phyloP scores from a whole-genome alignment of 441 rosid species.

The Populus hybrid region DNA sequence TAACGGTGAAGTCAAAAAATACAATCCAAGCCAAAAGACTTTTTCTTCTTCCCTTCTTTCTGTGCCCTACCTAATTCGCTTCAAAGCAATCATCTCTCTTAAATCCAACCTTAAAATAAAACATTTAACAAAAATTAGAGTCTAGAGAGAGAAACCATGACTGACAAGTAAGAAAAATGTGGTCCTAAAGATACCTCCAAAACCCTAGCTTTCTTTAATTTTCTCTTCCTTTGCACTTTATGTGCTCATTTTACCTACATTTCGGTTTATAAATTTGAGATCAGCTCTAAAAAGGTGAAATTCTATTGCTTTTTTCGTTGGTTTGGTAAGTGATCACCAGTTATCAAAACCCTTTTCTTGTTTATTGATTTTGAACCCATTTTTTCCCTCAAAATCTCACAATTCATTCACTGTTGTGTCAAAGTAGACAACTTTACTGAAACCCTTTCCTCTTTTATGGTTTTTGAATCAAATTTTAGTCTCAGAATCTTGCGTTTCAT shows the following conservation, averaged over 20 bases:
- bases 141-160: neutral
- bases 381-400: neutral
- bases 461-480: neutral
- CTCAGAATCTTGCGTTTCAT: slow-evolving; percentile 1
- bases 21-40: neutral
- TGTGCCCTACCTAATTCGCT: slow-evolving; percentile 7
- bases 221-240: neutral
- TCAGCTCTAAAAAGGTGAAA: slow-evolving; percentile 27
- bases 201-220: slow-evolving; percentile 15
- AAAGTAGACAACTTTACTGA: neutral
- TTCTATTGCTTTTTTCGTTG: slow-evolving; percentile 15
- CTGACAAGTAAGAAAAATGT: slow-evolving; percentile 24
- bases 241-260: slow-evolving; percentile 19
- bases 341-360: neutral
- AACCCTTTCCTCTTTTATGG: neutral
- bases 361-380: neutral
- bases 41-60: neutral
- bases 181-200: slow-evolving; percentile 24
- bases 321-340: neutral
- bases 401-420: neutral
- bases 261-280: slow-evolving; percentile 24
- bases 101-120: neutral
- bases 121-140: neutral
- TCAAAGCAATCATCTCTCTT: neutral
- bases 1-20: neutral